These are phyloP conservation scores for Cryptococcus sp. DNA, from an alignment of 1,284 basidiomycete genomes.

Conservation along the genomic window DNA sequence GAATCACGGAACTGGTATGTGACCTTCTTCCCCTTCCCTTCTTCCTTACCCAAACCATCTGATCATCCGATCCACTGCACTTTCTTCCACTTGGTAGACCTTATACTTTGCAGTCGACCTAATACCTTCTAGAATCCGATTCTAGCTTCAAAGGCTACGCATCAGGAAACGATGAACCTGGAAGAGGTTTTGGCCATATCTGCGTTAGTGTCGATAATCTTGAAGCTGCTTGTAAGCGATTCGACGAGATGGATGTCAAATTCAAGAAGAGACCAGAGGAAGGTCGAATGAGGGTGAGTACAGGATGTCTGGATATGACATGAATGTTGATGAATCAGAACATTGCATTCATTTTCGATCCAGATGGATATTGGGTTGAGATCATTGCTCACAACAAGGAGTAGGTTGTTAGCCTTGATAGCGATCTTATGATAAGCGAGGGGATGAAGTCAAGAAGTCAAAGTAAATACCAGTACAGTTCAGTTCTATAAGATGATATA, in stretches of 20 bases:
- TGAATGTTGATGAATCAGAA: conserved; percentile 12
- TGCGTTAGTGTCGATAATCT: conserved; percentile 74
- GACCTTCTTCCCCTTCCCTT: too few relatives aligned
- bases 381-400: conserved; percentile 41
- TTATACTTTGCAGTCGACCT: too few relatives aligned
- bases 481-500: neutral
- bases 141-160: conserved; percentile 71
- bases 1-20: conserved; percentile 73
- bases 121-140: conserved; percentile 54
- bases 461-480: neutral
- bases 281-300: conserved; percentile 78
- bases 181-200: conserved; percentile 78
- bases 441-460: neutral
- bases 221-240: conserved; percentile 74
- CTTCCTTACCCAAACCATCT: neutral
- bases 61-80: neutral
- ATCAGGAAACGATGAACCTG: conserved; percentile 77
- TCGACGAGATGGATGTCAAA: conserved; percentile 72
- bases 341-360: conserved; percentile 79
- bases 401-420: neutral
- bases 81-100: too few relatives aligned
- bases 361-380: conserved; percentile 65
- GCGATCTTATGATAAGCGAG: neutral
- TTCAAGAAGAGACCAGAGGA: conserved; percentile 87
- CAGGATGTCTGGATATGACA: conserved; percentile 20